Evolutionary conservation across 257 asterid genomes (phyloP).

Genomic region (Anisodus acutangulus): DNA sequence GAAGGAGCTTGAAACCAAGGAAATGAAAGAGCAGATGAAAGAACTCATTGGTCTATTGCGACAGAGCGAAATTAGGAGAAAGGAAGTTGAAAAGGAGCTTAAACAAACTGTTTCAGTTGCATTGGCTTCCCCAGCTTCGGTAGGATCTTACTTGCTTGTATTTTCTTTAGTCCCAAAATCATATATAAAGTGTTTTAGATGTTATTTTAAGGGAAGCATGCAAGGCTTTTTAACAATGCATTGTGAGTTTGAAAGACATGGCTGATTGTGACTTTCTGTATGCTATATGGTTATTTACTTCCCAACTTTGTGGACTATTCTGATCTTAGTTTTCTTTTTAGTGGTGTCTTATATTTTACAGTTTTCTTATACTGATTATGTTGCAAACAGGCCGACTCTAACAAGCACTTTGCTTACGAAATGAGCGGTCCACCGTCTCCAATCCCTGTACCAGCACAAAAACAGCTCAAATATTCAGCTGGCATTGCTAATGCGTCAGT

Average conservation of each 20-base stretch:
- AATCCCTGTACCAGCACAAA: conserved; percentile 90
- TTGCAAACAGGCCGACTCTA: conserved; percentile 50
- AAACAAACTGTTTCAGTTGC: conserved; percentile 62
- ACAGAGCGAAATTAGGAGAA: conserved; percentile 87
- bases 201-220: conserved; percentile 4
- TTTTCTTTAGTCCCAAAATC: neutral
- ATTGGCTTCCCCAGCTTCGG: conserved; percentile 77
- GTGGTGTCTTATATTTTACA: neutral
- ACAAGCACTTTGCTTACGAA: conserved; percentile 70
- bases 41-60: conserved; percentile 82
- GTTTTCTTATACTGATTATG: neutral
- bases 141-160: conserved; percentile 42
- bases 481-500: conserved; percentile 86
- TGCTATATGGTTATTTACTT: conserved; percentile 19
- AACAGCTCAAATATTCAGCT: conserved; percentile 92
- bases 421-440: conserved; percentile 80
- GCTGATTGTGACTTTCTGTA: neutral
- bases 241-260: neutral
- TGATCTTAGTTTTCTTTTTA: neutral
- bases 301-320: neutral
- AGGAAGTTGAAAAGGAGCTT: conserved; percentile 84
- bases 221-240: neutral
- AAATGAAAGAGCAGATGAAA: conserved; percentile 91
- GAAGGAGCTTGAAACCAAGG: conserved; percentile 81
- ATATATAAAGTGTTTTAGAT: neutral